phyloP scores from a whole-genome alignment of 2,329 filamentous ascomycete genomes.

The Diaporthe sp. region DNA sequence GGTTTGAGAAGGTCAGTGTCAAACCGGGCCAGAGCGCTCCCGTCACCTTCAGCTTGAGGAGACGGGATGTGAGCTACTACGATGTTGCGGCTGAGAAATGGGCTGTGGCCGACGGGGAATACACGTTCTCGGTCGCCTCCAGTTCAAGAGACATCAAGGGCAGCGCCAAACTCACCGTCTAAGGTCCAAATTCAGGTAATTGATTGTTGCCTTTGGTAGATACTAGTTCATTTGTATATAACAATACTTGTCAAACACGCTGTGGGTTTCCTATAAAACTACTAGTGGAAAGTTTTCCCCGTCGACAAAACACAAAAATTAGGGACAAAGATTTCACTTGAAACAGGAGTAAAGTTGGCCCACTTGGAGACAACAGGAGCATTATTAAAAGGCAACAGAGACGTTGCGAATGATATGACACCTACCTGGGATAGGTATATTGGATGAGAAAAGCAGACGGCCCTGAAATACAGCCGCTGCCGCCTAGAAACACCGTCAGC shows the following conservation, averaged over 20 bases:
- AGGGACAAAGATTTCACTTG: background rate
- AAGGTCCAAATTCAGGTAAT: background rate
- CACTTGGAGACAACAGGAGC: background rate
- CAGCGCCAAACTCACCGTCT: background rate
- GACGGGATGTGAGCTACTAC: slow-evolving; percentile 75
- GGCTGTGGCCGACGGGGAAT: slow-evolving; percentile 59
- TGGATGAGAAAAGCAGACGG: background rate
- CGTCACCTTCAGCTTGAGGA: slow-evolving; percentile 63
- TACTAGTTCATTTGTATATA: background rate
- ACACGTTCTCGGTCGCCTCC: slow-evolving; percentile 55
- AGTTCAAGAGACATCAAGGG: slow-evolving; percentile 52
- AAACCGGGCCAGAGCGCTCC: slow-evolving; percentile 52
- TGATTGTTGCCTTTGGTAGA: background rate
- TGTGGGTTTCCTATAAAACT: background rate
- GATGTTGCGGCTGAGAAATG: slow-evolving; percentile 70
- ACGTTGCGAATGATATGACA: background rate
- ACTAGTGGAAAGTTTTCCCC: background rate
- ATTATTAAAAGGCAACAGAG: background rate
- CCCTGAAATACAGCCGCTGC: slow-evolving; percentile 11
- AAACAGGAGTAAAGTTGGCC: background rate
- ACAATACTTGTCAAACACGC: background rate
- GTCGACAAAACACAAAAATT: background rate
- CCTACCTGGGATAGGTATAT: background rate
- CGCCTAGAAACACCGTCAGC: slow-evolving; percentile 11
- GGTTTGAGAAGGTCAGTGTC: slow-evolving; percentile 71